Evolutionary conservation across 768 basidiomycete genomes (phyloP), one percentile per base, ranked within the genome.

Genomic region (Hortiboletus campestris): DNA sequence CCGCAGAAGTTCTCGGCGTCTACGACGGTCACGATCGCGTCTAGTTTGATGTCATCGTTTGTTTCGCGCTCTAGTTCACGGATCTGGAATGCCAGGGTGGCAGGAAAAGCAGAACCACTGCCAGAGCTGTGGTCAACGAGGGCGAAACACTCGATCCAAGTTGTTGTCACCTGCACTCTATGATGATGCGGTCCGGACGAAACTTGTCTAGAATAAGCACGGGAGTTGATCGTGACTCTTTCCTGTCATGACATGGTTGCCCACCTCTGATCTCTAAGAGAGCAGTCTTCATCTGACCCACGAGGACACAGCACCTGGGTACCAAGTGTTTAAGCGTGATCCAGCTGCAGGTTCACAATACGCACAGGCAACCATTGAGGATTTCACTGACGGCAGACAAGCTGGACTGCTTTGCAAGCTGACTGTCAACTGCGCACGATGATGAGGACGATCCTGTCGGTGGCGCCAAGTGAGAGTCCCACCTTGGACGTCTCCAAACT

Each of bases 401-500:
- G 48, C 84, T 87, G 2, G 89, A 91, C 65, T 94, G 87, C 55
- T 85, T 80, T 14, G 93, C 94, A 16, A 98, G 82, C 61, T 95
- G 85, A 62, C 92, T 94, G 67, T 98, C 94, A 46, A 98, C 94
- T 90, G 49, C 7, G 51, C n/a, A 11, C 41, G 60, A 56, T 56
- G 14, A 39, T 50, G 48, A 52, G 40, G 46, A 16, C 4, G n/a
- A 49, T 17, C 20, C 11, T 34, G 38, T 39, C 11, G 28, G 12
- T 14, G 36, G 17, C 25, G 25, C 25, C 25, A 25, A 25, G 25
- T 20, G 19, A 17, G 19, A 49, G 20, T 49, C 71, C 29, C 35
- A 88, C 91, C 91, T 82, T 95, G 84, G 13, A 96, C 80, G 75
- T 98, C 94, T 17, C 95, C 95, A 65, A 93, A 97, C 70, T 98